phyloP scores from a whole-genome alignment of 2,329 filamentous ascomycete genomes.

The Epichloe hybrida region DNA sequence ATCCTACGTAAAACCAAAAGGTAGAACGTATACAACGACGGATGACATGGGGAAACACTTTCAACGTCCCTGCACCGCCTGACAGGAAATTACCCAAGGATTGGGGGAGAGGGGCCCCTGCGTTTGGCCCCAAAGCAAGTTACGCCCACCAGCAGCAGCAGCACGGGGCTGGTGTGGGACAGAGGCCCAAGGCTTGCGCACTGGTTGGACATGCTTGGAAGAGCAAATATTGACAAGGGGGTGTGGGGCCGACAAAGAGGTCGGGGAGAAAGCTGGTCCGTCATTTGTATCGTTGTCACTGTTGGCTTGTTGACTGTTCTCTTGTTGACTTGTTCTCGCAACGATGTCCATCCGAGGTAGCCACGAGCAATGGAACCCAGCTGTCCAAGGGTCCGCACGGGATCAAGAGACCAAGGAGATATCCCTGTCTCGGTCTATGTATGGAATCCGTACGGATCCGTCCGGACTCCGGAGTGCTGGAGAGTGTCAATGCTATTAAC shows the following conservation, averaged over 20 bases:
- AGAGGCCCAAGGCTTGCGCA: background rate
- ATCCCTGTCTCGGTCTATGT: too few relatives aligned
- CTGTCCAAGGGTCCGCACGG: background rate
- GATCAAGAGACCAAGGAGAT: background rate
- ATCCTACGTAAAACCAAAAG: background rate
- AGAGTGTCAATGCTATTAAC: background rate
- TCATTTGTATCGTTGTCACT: background rate
- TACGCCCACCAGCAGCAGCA: too few relatives aligned
- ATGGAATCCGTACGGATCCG: too few relatives aligned
- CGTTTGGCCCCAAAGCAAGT: too few relatives aligned
- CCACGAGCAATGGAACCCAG: background rate
- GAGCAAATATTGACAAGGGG: background rate
- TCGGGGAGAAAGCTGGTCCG: slow-evolving; percentile 1
- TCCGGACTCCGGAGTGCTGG: too few relatives aligned
- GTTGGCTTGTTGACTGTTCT: background rate
- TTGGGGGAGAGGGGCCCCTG: background rate
- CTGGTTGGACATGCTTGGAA: slow-evolving; percentile 1
- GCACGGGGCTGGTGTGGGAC: slow-evolving; percentile 5
- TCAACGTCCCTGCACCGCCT: background rate
- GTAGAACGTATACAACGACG: too few relatives aligned
- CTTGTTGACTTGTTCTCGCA: background rate
- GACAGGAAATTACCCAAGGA: slow-evolving; percentile 6
- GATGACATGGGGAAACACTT: too few relatives aligned
- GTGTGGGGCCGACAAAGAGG: slow-evolving; percentile 1
- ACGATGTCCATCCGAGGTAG: background rate